Evolutionary conservation across 331 rosid species (phyloP).

Genomic region (Malus hybrid): DNA sequence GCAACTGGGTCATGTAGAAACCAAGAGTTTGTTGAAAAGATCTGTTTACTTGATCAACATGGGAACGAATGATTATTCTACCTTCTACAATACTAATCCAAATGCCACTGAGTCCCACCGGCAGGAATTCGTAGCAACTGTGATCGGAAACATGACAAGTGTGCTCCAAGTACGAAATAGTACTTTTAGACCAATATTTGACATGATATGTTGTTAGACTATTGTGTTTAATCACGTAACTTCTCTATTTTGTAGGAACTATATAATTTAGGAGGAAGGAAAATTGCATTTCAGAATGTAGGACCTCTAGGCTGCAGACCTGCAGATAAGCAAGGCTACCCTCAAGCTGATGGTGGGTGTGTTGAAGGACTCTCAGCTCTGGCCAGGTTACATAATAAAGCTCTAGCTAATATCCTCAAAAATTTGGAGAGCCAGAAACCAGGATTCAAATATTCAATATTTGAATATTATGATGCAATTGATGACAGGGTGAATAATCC

Average conservation of each 20-base stretch:
- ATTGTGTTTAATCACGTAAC: no score
- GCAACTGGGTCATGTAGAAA: slow-evolving; percentile 1
- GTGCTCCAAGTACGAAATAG: slow-evolving; percentile 4
- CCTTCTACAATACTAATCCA: background rate
- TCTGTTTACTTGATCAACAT: slow-evolving; percentile 16
- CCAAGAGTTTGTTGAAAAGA: background rate
- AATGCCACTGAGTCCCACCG: background rate
- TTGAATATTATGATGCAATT: background rate
- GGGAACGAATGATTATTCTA: slow-evolving; percentile 10
- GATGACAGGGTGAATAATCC: background rate
- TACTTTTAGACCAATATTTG: background rate
- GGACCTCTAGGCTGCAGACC: slow-evolving; percentile 3
- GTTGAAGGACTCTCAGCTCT: background rate
- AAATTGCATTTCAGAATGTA: slow-evolving; percentile 4
- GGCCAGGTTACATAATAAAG: background rate
- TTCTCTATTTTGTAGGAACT: background rate
- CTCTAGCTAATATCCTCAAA: background rate
- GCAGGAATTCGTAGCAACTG: background rate
- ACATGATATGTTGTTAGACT: background rate
- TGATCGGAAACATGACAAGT: slow-evolving; percentile 2
- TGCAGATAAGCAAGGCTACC: background rate
- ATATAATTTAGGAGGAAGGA: slow-evolving; percentile 2
- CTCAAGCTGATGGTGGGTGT: background rate
- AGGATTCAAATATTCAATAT: slow-evolving; percentile 4
- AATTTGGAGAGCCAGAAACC: background rate